Evolutionary conservation across 306 rosid species (phyloP).

Genomic region (Ochetophila trinervis): DNA sequence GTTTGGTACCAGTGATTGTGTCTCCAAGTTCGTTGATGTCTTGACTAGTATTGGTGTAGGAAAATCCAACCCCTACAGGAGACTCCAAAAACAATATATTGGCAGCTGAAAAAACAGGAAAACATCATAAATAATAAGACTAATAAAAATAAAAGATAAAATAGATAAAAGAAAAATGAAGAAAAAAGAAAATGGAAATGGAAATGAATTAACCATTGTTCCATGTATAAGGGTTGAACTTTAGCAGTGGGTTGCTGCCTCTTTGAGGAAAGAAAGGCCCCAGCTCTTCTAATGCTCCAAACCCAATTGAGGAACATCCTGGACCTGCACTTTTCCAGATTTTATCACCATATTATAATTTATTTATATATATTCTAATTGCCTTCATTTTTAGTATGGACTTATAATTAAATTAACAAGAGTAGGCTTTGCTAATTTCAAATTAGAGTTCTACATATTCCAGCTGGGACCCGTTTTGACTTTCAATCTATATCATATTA

Average conservation of each 20-base stretch:
- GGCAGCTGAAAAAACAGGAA: conserved; percentile 43
- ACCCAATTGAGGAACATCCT: conserved; percentile 85
- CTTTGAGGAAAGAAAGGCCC: conserved; percentile 86
- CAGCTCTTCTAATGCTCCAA: conserved; percentile 81
- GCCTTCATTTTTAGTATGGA: too few species aligned
- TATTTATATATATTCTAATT: too few species aligned
- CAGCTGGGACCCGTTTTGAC: too few species aligned
- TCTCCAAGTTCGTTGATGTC: conserved; percentile 66
- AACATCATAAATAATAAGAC: background rate
- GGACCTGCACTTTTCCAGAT: conserved; percentile 52
- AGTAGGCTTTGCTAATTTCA: too few species aligned
- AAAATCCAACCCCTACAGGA: conserved; percentile 86
- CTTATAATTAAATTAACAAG: too few species aligned
- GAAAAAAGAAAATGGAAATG: background rate
- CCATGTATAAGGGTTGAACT: conserved; percentile 78
- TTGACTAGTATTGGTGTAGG: conserved; percentile 64
- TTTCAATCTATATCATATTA: too few species aligned
- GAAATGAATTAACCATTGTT: conserved; percentile 45
- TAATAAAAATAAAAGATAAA: background rate
- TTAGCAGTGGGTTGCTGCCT: conserved; percentile 57
- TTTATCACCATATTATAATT: background rate
- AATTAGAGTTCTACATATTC: too few species aligned
- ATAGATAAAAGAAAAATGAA: background rate
- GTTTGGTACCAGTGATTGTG: conserved; percentile 48
- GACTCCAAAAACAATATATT: conserved; percentile 78